A percentile compares a stretch with the other conserved stretches of the same genome.
Evolutionary conservation across 2,329 filamentous ascomycete genomes (phyloP).

Genomic region (Domatiomyces catenatus): DNA sequence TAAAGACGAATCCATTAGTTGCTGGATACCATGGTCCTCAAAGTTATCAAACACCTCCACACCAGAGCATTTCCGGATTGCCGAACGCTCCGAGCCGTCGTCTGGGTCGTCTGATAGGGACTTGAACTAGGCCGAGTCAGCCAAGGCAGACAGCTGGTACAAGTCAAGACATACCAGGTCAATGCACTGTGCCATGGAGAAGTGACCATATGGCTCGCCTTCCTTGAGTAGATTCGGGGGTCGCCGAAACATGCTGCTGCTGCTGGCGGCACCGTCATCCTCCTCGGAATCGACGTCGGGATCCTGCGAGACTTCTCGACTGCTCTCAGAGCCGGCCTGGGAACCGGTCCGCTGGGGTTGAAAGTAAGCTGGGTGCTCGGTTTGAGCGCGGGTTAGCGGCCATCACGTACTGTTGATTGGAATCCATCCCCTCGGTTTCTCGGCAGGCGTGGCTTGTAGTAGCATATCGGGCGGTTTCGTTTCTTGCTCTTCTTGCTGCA

Average conservation of each 20-base stretch:
- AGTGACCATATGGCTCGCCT: slow-evolving; percentile 5
- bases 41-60: slow-evolving; percentile 5
- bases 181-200: slow-evolving; percentile 8
- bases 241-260: not conserved
- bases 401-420: not conserved
- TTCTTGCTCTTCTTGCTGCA: slow-evolving; percentile 11
- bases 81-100: slow-evolving; percentile 1
- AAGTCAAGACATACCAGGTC: slow-evolving; percentile 4
- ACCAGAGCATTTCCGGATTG: slow-evolving; percentile 5
- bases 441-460: not conserved
- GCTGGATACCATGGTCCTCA: not conserved
- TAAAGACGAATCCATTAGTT: not conserved
- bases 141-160: not conserved
- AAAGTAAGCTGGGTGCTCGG: not conserved
- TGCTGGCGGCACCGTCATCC: slow-evolving; percentile 1
- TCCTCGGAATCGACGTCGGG: not conserved
- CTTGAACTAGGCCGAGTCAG: slow-evolving; percentile 6
- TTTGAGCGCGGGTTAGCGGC: not conserved
- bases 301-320: slow-evolving; percentile 1
- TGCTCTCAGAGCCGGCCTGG: not conserved
- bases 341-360: not conserved
- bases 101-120: slow-evolving; percentile 1
- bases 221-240: not conserved
- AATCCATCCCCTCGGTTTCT: slow-evolving; percentile 1
- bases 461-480: not conserved